Evolutionary conservation across 2,329 filamentous ascomycete genomes (phyloP).

Genomic region (Tolypocladium amazonense): DNA sequence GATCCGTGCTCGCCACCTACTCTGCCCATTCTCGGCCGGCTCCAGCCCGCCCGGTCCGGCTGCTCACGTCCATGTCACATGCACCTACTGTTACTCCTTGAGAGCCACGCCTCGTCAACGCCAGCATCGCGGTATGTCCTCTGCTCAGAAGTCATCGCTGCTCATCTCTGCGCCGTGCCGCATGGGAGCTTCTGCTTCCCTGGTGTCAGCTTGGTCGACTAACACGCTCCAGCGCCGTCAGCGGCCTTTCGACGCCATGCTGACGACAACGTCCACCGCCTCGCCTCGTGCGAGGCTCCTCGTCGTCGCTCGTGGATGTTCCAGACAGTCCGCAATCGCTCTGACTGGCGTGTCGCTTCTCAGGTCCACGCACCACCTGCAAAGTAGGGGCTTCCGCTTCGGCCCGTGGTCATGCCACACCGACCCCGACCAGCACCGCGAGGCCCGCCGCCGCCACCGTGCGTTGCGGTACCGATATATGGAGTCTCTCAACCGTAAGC

Average conservation of each 20-base stretch:
- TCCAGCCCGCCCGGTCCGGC: not conserved
- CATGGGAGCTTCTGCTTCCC: not conserved
- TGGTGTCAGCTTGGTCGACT: not conserved
- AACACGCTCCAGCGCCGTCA: not conserved
- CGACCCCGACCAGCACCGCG: conserved; percentile 28
- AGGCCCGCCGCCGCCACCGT: conserved; percentile 33
- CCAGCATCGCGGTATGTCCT: not conserved
- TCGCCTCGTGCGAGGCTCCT: not conserved
- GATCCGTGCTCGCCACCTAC: not conserved
- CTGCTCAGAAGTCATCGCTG: not conserved
- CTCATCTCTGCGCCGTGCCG: not conserved
- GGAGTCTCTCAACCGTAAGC: conserved; percentile 31
- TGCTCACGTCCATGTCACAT: not conserved
- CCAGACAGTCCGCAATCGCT: not conserved
- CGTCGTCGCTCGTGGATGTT: not conserved
- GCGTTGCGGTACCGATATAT: conserved; percentile 32
- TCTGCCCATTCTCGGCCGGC: not conserved
- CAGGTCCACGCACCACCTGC: conserved; percentile 3
- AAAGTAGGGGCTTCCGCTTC: conserved; percentile 35
- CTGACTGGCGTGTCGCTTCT: not conserved
- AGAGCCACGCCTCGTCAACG: not conserved
- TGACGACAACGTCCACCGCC: not conserved
- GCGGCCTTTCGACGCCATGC: conserved; percentile 1
- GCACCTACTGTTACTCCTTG: not conserved
- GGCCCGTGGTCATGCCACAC: conserved; percentile 33